Conservation (phyloP, 1,284 basidiomycete genomes). For the Sutorius eximius region DNA sequence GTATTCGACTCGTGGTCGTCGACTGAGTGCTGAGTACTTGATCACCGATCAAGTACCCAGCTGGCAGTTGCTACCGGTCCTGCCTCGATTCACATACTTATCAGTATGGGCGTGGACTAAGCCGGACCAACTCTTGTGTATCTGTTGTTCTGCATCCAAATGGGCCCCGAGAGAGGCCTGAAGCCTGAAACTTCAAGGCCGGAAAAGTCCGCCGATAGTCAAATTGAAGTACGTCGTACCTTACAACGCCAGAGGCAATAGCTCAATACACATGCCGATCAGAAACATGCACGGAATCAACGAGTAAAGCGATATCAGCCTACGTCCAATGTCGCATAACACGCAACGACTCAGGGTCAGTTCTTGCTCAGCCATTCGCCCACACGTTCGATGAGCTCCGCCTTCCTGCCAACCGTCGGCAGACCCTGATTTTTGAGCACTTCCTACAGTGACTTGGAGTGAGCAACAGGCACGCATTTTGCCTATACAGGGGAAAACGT, state of each 20-base stretch:
- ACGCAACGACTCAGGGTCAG: slow-evolving; percentile 5
- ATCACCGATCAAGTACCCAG: neutral
- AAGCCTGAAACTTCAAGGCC: too few relatives aligned
- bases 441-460: slow-evolving; percentile 43
- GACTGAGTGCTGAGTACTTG: neutral
- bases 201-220: neutral
- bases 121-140: neutral
- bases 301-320: neutral
- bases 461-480: slow-evolving; percentile 6
- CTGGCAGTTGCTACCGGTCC: neutral
- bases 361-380: slow-evolving; percentile 49
- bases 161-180: too few relatives aligned
- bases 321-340: neutral
- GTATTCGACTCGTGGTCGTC: neutral
- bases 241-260: neutral
- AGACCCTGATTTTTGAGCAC: slow-evolving; percentile 67
- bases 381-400: slow-evolving; percentile 64
- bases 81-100: neutral
- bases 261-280: slow-evolving; percentile 1
- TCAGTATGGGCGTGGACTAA: too few relatives aligned
- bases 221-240: neutral
- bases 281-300: slow-evolving; percentile 1
- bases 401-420: slow-evolving; percentile 65
- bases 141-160: neutral
- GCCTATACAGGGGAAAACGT: slow-evolving; percentile 7